Percentiles rank a stretch among this genome's conserved stretches.
Evolutionary conservation across 2,329 filamentous ascomycete genomes (phyloP).

Genomic region (Lizonia empirigonia): DNA sequence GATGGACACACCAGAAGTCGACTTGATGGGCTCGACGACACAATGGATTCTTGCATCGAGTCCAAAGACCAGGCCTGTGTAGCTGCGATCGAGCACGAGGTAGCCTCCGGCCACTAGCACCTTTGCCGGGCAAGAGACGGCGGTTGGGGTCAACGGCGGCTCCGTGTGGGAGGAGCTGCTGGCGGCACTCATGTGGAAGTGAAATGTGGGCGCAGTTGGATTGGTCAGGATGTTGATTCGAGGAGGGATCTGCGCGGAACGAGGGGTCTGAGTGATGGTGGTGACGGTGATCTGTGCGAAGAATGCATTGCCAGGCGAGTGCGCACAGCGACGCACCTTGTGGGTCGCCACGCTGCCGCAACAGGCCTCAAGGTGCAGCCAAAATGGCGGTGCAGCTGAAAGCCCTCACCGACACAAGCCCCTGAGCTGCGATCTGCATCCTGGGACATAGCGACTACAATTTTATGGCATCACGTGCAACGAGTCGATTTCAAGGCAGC

Average conservation of each 20-base stretch:
- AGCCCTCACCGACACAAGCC: constrained; percentile 11
- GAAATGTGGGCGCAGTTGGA: constrained; percentile 15
- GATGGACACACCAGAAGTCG: constrained; percentile 65
- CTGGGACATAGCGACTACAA: constrained; percentile 6
- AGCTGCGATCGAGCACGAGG: constrained; percentile 84
- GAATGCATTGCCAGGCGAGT: constrained; percentile 21
- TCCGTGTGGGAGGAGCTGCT: constrained; percentile 18
- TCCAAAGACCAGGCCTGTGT: constrained; percentile 75
- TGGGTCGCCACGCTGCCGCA: constrained; percentile 23
- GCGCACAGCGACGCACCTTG: constrained; percentile 17
- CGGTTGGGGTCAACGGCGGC: constrained; percentile 30
- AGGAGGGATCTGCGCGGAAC: constrained; percentile 25
- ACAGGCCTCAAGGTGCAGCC: constrained; percentile 10
- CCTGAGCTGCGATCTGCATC: constrained; percentile 11
- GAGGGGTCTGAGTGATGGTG: constrained; percentile 22
- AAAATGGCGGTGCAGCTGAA: constrained; percentile 9
- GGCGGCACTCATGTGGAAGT: constrained; percentile 23
- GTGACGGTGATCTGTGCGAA: constrained; percentile 22
- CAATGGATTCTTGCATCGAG: constrained; percentile 69
- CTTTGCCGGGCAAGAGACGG: constrained; percentile 91
- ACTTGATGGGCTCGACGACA: constrained; percentile 60
- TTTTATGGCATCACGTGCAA: constrained; percentile 18
- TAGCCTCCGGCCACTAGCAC: constrained; percentile 95
- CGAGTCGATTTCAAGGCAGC: constrained; percentile 9
- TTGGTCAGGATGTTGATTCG: constrained; percentile 20